phyloP scores from a whole-genome alignment of 306 rosid genomes.

The Trifolium dubium region DNA sequence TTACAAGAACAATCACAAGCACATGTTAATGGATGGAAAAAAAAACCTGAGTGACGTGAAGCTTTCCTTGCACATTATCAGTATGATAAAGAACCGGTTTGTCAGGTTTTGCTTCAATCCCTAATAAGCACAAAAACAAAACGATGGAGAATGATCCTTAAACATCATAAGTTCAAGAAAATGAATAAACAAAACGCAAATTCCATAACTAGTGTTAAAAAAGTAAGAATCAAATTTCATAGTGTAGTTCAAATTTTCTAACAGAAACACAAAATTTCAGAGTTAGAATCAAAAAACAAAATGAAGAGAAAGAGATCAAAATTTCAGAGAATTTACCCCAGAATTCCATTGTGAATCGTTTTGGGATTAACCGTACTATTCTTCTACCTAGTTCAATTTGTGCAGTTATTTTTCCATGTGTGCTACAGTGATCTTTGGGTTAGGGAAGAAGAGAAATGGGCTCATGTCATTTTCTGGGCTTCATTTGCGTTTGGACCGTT shows the following conservation, averaged over 20 bases:
- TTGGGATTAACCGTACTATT: no score
- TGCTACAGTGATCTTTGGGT: no score
- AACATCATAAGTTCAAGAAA: background rate
- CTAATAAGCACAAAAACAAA: slow-evolving; percentile 48
- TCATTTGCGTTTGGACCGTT: no score
- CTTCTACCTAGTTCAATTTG: no score
- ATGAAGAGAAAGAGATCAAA: background rate
- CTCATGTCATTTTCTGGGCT: no score
- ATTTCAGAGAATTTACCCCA: background rate
- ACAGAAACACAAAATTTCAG: background rate
- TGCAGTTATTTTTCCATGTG: no score
- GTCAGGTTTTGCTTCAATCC: slow-evolving; percentile 84
- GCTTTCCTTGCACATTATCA: slow-evolving; percentile 70
- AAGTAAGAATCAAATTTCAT: background rate
- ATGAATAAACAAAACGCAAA: background rate
- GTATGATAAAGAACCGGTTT: slow-evolving; percentile 70
- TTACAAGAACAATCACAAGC: background rate
- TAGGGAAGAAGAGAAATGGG: no score
- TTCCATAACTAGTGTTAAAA: no score
- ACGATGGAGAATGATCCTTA: background rate
- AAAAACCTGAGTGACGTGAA: slow-evolving; percentile 85
- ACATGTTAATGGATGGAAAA: background rate
- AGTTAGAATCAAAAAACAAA: background rate
- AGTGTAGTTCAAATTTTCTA: background rate
- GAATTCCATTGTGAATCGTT: slow-evolving; percentile 2